Conservation (phyloP, 805 yeast species). For the Candida tammaniensis region DNA sequence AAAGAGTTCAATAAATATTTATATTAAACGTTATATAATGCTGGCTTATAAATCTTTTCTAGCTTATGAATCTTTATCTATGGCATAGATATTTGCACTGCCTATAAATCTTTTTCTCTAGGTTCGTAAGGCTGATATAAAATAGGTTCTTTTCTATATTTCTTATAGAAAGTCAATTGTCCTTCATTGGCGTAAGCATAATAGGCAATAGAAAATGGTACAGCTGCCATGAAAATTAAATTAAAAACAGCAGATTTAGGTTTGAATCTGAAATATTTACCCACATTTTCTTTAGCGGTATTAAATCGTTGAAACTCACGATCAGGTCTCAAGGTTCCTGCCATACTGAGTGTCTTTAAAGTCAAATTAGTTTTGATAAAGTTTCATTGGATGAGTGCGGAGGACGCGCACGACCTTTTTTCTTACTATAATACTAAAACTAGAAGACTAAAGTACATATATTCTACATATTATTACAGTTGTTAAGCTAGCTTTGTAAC, state of each 20-base stretch:
- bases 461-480: no score
- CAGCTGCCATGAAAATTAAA: slow-evolving; percentile 33
- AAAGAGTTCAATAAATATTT: no score
- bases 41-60: neutral
- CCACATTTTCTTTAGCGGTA: slow-evolving; percentile 38
- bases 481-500: neutral
- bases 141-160: slow-evolving; percentile 34
- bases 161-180: slow-evolving; percentile 28
- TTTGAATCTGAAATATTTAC: slow-evolving; percentile 42
- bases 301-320: slow-evolving; percentile 41
- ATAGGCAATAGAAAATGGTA: slow-evolving; percentile 36
- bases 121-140: slow-evolving; percentile 40
- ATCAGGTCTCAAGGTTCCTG: slow-evolving; percentile 43
- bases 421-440: no score
- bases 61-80: neutral
- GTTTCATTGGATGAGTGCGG: slow-evolving; percentile 6
- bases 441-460: no score
- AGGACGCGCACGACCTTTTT: no score
- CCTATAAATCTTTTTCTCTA: slow-evolving; percentile 42
- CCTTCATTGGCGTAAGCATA: slow-evolving; percentile 40
- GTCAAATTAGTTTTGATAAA: no score
- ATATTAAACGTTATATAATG: no score
- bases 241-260: slow-evolving; percentile 36
- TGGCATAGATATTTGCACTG: slow-evolving; percentile 2
- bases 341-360: slow-evolving; percentile 29